These are phyloP conservation scores for Chlamydomonas asymmetrica DNA, from an alignment of 139 green algal genomes.

Conservation along the genomic window DNA sequence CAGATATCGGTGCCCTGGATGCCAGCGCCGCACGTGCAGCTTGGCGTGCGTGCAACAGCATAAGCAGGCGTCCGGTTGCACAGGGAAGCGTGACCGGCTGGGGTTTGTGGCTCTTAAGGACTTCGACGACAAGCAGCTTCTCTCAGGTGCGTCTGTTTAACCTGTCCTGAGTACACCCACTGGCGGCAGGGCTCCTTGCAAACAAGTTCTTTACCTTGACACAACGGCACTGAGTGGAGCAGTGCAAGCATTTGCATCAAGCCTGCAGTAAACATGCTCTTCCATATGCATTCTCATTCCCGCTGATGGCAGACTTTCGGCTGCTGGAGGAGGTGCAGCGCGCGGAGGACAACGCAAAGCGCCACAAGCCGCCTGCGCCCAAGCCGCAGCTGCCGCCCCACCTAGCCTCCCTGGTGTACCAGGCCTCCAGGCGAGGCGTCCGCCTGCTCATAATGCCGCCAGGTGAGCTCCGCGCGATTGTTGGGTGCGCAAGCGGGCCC, in stretches of 20 bases:
- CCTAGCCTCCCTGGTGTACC: constrained; percentile 49
- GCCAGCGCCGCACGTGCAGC: constrained; percentile 63
- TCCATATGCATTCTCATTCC: not conserved
- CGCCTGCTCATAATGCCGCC: constrained; percentile 54
- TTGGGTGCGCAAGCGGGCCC: too few relatives aligned
- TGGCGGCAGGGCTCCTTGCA: not conserved
- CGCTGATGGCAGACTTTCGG: constrained; percentile 46
- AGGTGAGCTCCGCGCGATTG: constrained; percentile 22
- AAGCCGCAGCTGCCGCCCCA: constrained; percentile 46
- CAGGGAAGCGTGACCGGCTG: constrained; percentile 65
- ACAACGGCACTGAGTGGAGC: not conserved
- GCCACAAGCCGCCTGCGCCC: constrained; percentile 41
- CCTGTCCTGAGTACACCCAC: not conserved
- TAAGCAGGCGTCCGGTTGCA: constrained; percentile 66
- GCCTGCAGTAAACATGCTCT: not conserved
- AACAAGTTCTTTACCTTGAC: not conserved
- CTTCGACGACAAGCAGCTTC: constrained; percentile 58
- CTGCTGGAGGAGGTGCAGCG: constrained; percentile 60
- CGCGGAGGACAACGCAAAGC: constrained; percentile 48
- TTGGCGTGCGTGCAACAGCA: constrained; percentile 62
- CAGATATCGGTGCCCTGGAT: constrained; percentile 74
- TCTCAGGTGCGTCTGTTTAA: constrained; percentile 46
- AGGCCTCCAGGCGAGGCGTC: constrained; percentile 38
- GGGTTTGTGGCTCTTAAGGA: constrained; percentile 59
- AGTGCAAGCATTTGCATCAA: not conserved